These are phyloP conservation scores for Monotropa hypopitys DNA, from an alignment of 179 eudicot genomes.

Conservation along the genomic window DNA sequence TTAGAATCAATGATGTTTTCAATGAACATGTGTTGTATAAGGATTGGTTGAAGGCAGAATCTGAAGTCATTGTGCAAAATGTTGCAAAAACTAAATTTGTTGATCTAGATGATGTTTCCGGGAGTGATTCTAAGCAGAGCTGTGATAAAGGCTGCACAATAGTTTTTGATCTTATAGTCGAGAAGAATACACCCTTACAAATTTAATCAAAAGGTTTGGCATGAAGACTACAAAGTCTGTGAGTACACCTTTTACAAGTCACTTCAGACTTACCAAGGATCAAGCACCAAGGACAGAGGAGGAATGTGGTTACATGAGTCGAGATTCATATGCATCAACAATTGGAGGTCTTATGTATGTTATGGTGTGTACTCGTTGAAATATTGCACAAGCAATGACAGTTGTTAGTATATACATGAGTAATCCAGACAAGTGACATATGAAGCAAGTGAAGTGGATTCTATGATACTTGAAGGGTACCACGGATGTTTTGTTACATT, in stretches of 20 bases:
- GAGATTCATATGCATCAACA: background rate
- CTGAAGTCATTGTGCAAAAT: too few relatives aligned
- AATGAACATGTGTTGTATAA: background rate
- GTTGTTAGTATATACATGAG: background rate
- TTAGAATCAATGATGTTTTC: background rate
- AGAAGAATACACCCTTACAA: too few relatives aligned
- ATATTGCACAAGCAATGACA: background rate
- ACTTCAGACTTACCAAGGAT: background rate
- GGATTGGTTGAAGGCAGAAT: background rate
- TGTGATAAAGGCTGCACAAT: too few relatives aligned
- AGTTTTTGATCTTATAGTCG: too few relatives aligned
- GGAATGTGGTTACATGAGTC: background rate
- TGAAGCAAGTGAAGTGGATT: background rate
- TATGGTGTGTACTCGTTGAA: background rate
- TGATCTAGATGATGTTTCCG: too few relatives aligned
- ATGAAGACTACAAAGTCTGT: background rate
- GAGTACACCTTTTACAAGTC: background rate
- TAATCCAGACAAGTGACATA: background rate
- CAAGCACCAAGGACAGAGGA: background rate
- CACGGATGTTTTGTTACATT: background rate
- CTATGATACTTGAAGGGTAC: background rate
- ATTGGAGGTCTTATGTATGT: background rate
- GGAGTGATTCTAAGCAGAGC: too few relatives aligned
- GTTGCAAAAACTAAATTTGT: too few relatives aligned
- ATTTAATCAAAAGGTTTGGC: background rate